These are phyloP conservation scores for Cladosporium sp. DNA, from an alignment of 2,329 filamentous ascomycete species.

Conservation along the genomic window DNA sequence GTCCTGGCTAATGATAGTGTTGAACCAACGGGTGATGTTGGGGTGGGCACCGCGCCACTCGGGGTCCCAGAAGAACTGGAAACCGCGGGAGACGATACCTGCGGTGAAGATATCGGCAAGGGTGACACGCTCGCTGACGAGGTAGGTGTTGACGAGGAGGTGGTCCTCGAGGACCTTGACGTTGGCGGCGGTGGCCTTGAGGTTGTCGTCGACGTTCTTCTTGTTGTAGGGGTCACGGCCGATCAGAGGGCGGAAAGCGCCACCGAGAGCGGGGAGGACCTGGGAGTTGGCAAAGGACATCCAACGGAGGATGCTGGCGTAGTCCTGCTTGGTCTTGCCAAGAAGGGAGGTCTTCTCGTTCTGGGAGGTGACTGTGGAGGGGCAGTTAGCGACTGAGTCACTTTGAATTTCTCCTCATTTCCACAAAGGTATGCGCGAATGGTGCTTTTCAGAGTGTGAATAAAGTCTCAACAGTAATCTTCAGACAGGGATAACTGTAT, in stretches of 20 bases:
- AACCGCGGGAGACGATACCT: constrained; percentile 76
- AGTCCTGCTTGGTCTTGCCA: constrained; percentile 99
- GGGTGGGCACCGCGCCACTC: constrained; percentile 78
- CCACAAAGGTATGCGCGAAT: neutral
- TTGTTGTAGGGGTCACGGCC: constrained; percentile 91
- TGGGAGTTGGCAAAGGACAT: constrained; percentile 95
- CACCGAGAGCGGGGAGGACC: constrained; percentile 66
- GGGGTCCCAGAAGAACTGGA: constrained; percentile 93
- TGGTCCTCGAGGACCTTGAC: constrained; percentile 76
- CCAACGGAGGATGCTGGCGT: constrained; percentile 97
- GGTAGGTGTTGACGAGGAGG: constrained; percentile 89
- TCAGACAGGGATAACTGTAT: constrained; percentile 99
- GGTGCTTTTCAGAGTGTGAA: constrained; percentile 71
- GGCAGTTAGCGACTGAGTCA: constrained; percentile 5
- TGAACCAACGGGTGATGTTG: constrained; percentile 87
- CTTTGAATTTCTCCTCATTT: neutral
- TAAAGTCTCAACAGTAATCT: constrained; percentile 77
- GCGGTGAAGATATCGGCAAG: constrained; percentile 88
- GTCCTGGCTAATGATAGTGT: constrained; percentile 87
- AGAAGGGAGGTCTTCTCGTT: constrained; percentile 99
- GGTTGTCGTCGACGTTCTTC: constrained; percentile 81
- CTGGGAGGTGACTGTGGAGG: constrained; percentile 80
- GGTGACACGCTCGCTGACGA: constrained; percentile 95
- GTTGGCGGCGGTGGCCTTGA: constrained; percentile 64
- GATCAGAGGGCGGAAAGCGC: constrained; percentile 81